Conservation (phyloP, 257 asterid species). For the Petrea volubilis region DNA sequence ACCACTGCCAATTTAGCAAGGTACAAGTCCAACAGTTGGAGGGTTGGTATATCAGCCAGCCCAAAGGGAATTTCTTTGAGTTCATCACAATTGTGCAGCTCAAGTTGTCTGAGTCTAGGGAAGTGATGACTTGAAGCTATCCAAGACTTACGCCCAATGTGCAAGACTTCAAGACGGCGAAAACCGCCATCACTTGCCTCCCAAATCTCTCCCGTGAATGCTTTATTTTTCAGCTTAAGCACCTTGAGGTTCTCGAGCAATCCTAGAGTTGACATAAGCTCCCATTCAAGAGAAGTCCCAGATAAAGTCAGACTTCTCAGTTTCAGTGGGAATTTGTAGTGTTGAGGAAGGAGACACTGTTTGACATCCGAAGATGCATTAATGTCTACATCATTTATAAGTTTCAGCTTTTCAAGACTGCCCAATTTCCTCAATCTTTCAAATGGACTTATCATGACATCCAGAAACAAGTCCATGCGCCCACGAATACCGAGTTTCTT, state of each 20-base stretch:
- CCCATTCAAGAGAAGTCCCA: too few species aligned
- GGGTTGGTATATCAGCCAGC: background rate
- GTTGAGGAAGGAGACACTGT: background rate
- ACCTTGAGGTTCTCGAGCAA: too few species aligned
- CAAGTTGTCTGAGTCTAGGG: background rate
- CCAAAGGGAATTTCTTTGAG: background rate
- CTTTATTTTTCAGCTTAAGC: too few species aligned
- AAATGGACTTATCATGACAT: constrained; percentile 30
- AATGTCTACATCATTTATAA: constrained; percentile 31
- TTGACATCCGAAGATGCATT: constrained; percentile 15
- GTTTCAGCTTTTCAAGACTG: constrained; percentile 46
- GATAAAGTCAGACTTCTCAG: too few species aligned
- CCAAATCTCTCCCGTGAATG: too few species aligned
- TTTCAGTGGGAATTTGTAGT: too few species aligned
- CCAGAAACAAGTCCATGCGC: constrained; percentile 28
- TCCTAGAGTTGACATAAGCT: too few species aligned
- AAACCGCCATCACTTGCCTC: background rate
- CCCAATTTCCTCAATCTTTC: constrained; percentile 32
- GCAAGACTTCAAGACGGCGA: background rate
- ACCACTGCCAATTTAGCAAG: background rate
- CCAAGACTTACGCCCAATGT: background rate
- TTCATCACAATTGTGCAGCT: background rate
- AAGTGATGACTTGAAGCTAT: background rate
- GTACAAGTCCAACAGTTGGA: background rate
- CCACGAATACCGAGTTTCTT: constrained; percentile 51